Percentiles rank a stretch among this genome's conserved stretches.
Conservation (phyloP, 2,329 filamentous ascomycete genomes). For the Fusarium setosum region DNA sequence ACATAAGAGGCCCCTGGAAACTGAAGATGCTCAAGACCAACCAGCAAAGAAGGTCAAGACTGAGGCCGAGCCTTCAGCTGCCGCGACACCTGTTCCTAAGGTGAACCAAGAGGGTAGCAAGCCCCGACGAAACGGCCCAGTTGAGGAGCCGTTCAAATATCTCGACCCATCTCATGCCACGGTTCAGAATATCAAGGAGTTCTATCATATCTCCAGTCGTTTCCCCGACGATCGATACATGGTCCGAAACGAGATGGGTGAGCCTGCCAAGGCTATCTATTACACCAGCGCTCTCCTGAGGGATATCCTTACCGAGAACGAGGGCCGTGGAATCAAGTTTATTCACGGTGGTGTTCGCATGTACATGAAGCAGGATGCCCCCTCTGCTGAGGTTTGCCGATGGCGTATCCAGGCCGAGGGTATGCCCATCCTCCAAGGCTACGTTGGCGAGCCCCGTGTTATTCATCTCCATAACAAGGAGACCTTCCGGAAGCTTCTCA, state of each 20-base stretch:
- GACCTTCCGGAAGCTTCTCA: constrained; percentile 84
- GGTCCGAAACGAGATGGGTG: constrained; percentile 91
- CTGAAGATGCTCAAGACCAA: constrained; percentile 51
- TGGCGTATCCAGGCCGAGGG: constrained; percentile 98
- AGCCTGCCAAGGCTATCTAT: constrained; percentile 94
- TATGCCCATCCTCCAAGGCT: constrained; percentile 89
- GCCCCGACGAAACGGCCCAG: constrained; percentile 61
- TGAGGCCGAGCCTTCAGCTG: constrained; percentile 39
- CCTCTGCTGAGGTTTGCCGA: constrained; percentile 84
- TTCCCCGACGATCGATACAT: constrained; percentile 95
- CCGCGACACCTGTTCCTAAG: constrained; percentile 38
- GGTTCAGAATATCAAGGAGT: constrained; percentile 80
- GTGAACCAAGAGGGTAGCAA: constrained; percentile 45
- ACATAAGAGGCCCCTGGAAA: constrained; percentile 50
- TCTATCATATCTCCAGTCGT: constrained; percentile 85
- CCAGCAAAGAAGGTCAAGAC: constrained; percentile 63
- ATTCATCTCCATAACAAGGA: constrained; percentile 80
- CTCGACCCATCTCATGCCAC: constrained; percentile 79
- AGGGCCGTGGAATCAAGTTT: constrained; percentile 92
- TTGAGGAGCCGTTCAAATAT: constrained; percentile 96
- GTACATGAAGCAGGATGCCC: constrained; percentile 98
- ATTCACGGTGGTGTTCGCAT: constrained; percentile 98
- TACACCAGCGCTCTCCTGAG: constrained; percentile 89
- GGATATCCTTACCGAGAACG: constrained; percentile 87
- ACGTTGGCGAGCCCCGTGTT: constrained; percentile 82